Conservation (phyloP, 2,329 filamentous ascomycete genomes). For the Fusarium staphyleae region DNA sequence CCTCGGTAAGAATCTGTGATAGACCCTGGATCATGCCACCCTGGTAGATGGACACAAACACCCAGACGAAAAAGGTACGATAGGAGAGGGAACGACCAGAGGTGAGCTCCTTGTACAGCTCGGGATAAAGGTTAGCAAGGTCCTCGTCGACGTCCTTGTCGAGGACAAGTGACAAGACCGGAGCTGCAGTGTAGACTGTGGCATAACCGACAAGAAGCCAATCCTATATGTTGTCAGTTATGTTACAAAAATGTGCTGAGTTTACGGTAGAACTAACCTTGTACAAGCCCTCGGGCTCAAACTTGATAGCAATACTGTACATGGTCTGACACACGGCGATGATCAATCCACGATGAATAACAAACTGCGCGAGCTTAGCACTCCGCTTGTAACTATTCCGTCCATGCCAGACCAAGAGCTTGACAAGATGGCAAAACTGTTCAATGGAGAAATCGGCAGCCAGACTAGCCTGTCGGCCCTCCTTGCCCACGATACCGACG, state of each 20-base stretch:
- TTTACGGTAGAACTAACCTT: slow-evolving; percentile 55
- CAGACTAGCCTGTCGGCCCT: slow-evolving; percentile 91
- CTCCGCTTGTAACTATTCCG: slow-evolving; percentile 96
- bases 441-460: slow-evolving; percentile 97
- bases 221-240: slow-evolving; percentile 59
- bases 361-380: slow-evolving; percentile 95
- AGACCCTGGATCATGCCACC: slow-evolving; percentile 96
- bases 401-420: slow-evolving; percentile 98
- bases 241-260: neutral
- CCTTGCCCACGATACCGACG: slow-evolving; percentile 97
- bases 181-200: slow-evolving; percentile 91
- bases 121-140: slow-evolving; percentile 92
- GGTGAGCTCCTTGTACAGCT: slow-evolving; percentile 97
- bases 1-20: slow-evolving; percentile 83
- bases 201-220: slow-evolving; percentile 98
- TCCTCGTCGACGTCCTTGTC: slow-evolving; percentile 96
- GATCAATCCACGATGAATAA: slow-evolving; percentile 95
- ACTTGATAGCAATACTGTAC: slow-evolving; percentile 91
- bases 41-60: slow-evolving; percentile 93
- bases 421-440: slow-evolving; percentile 93
- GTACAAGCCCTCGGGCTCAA: slow-evolving; percentile 94
- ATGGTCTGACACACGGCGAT: slow-evolving; percentile 97
- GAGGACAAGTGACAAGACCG: slow-evolving; percentile 91
- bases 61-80: slow-evolving; percentile 96
- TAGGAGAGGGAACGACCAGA: slow-evolving; percentile 86